Evolutionary conservation across 371 early-diverging fungal species (phyloP), one percentile per base, ranked within the genome.

Genomic region (Parasitella parasitica): DNA sequence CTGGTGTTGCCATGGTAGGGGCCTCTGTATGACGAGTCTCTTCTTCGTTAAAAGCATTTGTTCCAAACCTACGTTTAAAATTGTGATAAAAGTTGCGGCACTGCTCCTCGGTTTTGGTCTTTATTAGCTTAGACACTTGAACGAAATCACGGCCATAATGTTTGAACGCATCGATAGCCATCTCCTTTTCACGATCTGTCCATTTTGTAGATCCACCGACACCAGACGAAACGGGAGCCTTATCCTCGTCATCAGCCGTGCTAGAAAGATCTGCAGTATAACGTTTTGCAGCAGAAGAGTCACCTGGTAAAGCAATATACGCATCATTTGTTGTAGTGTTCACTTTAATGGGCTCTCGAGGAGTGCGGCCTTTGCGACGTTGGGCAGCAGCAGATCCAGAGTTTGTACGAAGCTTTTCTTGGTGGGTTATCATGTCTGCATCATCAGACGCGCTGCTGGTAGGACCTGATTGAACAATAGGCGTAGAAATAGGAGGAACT

Each of bases 81-180:
- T 91, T 89, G 72, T 89, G 85, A 61, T 88, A 91, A 63, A 89
- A 90, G 56, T 91, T 89, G 50, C 88, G 85, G 62, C 94, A 94
- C 64, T 93, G 91, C 20, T 87, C 90, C 60, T 85, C 88, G 1
- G 92, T 88, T 67, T 94, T 93, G 4, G 90, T 87, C 1, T 89
- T 88, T 27, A 94, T 89, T 48, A 86, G 63, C 11, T 67, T 66
- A 5, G 94, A 83, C 0, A 94, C 89, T 13, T 79, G 84, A 18
- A 75, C 80, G 72, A 94, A 94, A 55, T 92, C 89, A 8, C 87
- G 80, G 3, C 93, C 93, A 48, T 84, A 76, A n/a, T 73, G 71
- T 61, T 86, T 86, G 59, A 92, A 88, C 0, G 86, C 94, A n/a
- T 88, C 86, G 9, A 90, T 71, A 0, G 89, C 94, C 12, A 81